phyloP scores from a whole-genome alignment of 345 rosid species.

The Citrus sp. region DNA sequence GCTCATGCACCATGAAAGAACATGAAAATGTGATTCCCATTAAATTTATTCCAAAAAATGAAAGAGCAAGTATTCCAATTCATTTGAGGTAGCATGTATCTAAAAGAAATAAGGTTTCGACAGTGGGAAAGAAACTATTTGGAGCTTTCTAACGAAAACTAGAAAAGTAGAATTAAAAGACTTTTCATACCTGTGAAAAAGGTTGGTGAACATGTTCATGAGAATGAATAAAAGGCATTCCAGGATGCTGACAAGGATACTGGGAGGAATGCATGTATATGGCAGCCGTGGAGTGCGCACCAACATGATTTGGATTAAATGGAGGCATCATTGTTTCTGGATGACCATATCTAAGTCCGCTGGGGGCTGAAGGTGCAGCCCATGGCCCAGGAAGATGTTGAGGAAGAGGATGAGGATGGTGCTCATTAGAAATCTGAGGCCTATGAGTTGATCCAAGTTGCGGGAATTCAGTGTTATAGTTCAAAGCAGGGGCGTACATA shows the following conservation, averaged over 20 bases:
- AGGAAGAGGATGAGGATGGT: constrained; percentile 48
- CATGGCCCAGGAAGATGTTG: constrained; percentile 61
- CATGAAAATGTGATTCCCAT: not conserved
- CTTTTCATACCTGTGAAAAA: constrained; percentile 56
- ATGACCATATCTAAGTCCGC: constrained; percentile 68
- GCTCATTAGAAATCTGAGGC: constrained; percentile 63
- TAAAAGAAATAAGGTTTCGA: not conserved
- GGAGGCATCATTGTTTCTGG: constrained; percentile 67
- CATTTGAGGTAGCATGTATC: not conserved
- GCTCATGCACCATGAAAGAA: not conserved
- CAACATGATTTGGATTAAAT: constrained; percentile 57
- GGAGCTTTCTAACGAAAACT: not conserved
- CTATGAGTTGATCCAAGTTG: constrained; percentile 62
- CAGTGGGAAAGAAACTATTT: not conserved
- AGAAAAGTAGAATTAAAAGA: constrained; percentile 4
- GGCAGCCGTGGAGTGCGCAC: constrained; percentile 48
- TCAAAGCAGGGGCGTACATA: constrained; percentile 65
- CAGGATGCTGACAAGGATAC: constrained; percentile 70
- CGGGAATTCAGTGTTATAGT: constrained; percentile 82
- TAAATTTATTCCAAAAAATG: not conserved
- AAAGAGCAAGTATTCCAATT: not conserved
- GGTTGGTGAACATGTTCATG: constrained; percentile 61
- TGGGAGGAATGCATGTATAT: constrained; percentile 62
- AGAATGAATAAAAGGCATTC: constrained; percentile 54
- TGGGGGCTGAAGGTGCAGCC: constrained; percentile 44